Base-by-base conservation (phyloP, 805 yeast genomes). In the Saccharomycopsis malanga region DNA sequence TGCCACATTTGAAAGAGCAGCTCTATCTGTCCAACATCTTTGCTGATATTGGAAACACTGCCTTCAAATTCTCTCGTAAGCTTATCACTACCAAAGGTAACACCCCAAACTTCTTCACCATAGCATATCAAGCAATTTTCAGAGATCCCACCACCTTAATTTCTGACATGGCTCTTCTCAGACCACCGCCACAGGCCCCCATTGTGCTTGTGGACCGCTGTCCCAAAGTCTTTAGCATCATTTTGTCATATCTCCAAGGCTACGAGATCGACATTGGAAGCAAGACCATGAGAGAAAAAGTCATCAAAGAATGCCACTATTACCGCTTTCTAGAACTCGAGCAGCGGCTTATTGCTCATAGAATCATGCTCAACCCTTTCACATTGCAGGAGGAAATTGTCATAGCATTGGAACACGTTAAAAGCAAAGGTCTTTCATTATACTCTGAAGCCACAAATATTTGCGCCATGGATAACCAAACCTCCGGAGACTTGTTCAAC, bases 131-230 rank as follows among this genome's bases (percentile, higher is more conserved):
- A 29, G 66, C 78, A 1, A 60, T 80, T 18, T 67, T 77, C 49
- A 60, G 67, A 2, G 81, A 79, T 50, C 73, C 79, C 9, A 69
- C 73, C 21, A 66, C 68, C 17, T 54, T 68, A 9, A 63, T 63
- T 45, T 54, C 59, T 14, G 54, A 60, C 5, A 66, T 64, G 44
- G 68, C 72, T 32, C 62, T 81, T 55, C 62, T 83, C 2, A 65
- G 96, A 34, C 96, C 96, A 0, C 95, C 95, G 2, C 87, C 93
- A 1, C 73, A 77, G 48, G 71, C 76, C 7, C 83, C 80, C 2
- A 68, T 71, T 1, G 72, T 72, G 63, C 73, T 3, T 64, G 71
- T 30, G 67, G 87, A 52, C 73, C 81, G 43, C 12, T 45, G 51
- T 2, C 72, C 82, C 0, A 60, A 57, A 18, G 59, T 77, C 46